Conservation (phyloP, 352 stramenopile genomes). For the Elongisporangium undulatum region DNA sequence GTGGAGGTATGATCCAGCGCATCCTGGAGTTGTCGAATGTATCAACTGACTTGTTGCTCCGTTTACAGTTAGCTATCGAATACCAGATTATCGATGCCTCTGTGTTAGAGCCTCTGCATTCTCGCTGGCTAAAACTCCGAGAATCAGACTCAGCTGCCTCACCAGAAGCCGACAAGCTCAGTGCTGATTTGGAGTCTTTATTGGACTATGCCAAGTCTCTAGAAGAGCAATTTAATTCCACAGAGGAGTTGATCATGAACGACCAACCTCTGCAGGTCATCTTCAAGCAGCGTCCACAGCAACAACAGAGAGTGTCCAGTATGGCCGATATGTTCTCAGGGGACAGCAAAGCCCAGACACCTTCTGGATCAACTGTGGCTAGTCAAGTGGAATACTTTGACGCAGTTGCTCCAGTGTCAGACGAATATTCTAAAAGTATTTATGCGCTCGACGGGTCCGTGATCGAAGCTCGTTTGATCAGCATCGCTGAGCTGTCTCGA, state of each 20-base stretch:
- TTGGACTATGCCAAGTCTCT: conserved; percentile 38
- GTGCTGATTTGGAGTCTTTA: conserved; percentile 40
- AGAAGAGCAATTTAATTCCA: conserved; percentile 39
- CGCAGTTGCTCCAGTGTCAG: conserved; percentile 41
- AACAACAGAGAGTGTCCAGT: conserved; percentile 6
- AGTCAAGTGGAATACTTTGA: conserved; percentile 50
- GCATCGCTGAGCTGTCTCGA: conserved; percentile 51
- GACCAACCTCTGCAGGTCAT: conserved; percentile 70
- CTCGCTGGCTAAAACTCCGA: conserved; percentile 37
- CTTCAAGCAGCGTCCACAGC: conserved; percentile 79
- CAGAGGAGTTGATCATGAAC: conserved; percentile 19
- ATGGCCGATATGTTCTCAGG: not conserved
- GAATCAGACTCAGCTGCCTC: conserved; percentile 6
- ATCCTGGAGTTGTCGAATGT: not conserved
- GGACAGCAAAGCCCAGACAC: not conserved
- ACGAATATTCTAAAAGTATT: conserved; percentile 68
- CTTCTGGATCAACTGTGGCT: not conserved
- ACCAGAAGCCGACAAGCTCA: conserved; percentile 28
- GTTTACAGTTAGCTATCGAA: conserved; percentile 59
- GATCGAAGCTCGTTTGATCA: conserved; percentile 56
- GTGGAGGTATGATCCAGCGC: conserved; percentile 43
- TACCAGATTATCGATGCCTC: conserved; percentile 65
- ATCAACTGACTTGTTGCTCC: not conserved
- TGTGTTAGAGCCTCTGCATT: conserved; percentile 43
- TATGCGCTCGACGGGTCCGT: conserved; percentile 67